phyloP scores from a whole-genome alignment of 1,284 basidiomycete species.

The Phellopilus nigrolimitatus region DNA sequence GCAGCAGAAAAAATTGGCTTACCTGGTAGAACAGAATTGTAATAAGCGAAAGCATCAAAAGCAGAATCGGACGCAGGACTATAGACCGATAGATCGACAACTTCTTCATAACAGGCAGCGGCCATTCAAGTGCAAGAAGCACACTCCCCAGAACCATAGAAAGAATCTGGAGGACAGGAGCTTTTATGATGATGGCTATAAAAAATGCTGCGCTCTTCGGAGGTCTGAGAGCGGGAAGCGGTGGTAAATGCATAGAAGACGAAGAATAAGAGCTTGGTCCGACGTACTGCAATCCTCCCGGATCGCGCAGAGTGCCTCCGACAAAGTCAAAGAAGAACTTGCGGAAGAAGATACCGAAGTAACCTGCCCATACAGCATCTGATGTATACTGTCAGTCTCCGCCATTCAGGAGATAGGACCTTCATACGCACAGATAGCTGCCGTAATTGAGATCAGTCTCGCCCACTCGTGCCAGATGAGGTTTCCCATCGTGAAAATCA shows the following conservation, averaged over 20 bases:
- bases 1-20: constrained; percentile 24
- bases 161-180: constrained; percentile 66
- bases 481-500: constrained; percentile 60
- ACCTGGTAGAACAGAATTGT: constrained; percentile 77
- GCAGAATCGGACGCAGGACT: constrained; percentile 54
- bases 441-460: constrained; percentile 66
- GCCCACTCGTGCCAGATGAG: constrained; percentile 80
- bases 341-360: constrained; percentile 76
- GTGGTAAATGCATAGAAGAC: not conserved
- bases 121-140: constrained; percentile 65
- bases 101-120: constrained; percentile 52
- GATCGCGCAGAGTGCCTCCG: constrained; percentile 62
- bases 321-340: constrained; percentile 91
- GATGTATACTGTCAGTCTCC: constrained; percentile 17
- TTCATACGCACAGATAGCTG: constrained; percentile 64
- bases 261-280: not conserved
- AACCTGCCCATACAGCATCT: constrained; percentile 78
- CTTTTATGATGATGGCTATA: constrained; percentile 66
- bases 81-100: constrained; percentile 61
- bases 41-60: constrained; percentile 62
- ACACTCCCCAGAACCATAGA: constrained; percentile 54
- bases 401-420: constrained; percentile 9
- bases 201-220: constrained; percentile 58
- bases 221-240: constrained; percentile 51
- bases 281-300: constrained; percentile 77